These are phyloP conservation scores for Salix arbutifolia DNA, from an alignment of 345 rosid genomes.

Conservation along the genomic window DNA sequence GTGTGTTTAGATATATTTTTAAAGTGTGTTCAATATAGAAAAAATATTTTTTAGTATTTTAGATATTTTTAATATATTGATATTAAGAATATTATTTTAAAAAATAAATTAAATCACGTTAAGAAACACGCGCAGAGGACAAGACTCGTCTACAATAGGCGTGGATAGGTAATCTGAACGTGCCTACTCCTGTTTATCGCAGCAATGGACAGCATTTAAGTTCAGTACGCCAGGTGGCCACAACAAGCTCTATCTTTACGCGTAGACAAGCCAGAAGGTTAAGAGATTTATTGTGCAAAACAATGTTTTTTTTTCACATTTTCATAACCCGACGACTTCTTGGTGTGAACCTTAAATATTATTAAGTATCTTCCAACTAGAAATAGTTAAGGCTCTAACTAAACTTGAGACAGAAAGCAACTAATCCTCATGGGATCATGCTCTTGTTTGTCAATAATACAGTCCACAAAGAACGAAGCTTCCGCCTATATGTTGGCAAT, in stretches of 20 bases:
- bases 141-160: background rate
- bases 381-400: background rate
- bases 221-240: background rate
- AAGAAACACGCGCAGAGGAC: background rate
- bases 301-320: background rate
- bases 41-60: too few species aligned
- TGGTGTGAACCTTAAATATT: background rate
- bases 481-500: background rate
- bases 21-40: too few species aligned
- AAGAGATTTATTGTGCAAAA: background rate
- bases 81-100: too few species aligned
- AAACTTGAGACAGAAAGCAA: background rate
- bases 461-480: background rate
- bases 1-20: too few species aligned
- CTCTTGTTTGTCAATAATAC: background rate
- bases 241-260: too few species aligned
- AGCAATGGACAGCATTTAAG: background rate
- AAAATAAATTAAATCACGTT: too few species aligned
- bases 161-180: background rate
- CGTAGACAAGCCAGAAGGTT: background rate
- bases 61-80: too few species aligned
- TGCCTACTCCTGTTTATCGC: background rate
- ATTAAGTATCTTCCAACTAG: background rate
- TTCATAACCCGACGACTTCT: background rate
- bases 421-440: background rate